A percentile compares a stretch with the other conserved stretches of the same genome.
These are phyloP conservation scores for Ceratonia siliqua DNA, from an alignment of 306 rosid genomes.

Conservation along the genomic window DNA sequence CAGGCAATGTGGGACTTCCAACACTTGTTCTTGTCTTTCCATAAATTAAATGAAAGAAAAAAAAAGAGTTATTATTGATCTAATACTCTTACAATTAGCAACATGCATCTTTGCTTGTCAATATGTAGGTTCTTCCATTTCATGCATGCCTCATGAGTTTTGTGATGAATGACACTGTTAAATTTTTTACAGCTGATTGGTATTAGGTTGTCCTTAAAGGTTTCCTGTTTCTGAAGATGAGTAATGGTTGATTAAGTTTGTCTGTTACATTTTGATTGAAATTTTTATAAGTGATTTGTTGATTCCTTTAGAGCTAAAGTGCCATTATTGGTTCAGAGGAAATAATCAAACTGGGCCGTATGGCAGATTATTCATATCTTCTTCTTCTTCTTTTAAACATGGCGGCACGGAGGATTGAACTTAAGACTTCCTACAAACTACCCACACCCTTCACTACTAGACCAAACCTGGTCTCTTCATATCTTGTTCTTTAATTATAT, in stretches of 20 bases:
- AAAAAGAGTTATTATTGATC: conserved; percentile 1
- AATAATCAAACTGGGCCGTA: background rate
- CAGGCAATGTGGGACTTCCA: too few relatives aligned
- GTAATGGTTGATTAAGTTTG: conserved; percentile 15
- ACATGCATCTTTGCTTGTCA: conserved; percentile 12
- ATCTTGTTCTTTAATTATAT: background rate
- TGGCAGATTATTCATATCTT: background rate
- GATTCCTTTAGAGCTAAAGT: background rate
- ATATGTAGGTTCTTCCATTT: background rate
- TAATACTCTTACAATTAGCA: conserved; percentile 1
- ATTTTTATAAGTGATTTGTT: background rate
- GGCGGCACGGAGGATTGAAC: too few relatives aligned
- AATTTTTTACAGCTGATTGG: background rate
- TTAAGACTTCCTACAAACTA: too few relatives aligned
- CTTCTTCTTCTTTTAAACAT: too few relatives aligned
- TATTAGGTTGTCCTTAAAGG: background rate
- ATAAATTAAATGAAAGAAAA: background rate
- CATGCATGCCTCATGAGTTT: background rate
- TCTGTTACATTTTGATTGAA: conserved; percentile 14
- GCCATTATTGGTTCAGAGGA: background rate
- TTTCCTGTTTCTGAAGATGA: conserved; percentile 16
- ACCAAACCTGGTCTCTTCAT: too few relatives aligned
- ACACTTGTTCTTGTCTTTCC: conserved; percentile 19
- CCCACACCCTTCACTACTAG: too few relatives aligned
- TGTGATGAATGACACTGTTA: background rate